Base-by-base conservation (phyloP, 768 basidiomycete species). In the Kwoniella bestiolae region DNA sequence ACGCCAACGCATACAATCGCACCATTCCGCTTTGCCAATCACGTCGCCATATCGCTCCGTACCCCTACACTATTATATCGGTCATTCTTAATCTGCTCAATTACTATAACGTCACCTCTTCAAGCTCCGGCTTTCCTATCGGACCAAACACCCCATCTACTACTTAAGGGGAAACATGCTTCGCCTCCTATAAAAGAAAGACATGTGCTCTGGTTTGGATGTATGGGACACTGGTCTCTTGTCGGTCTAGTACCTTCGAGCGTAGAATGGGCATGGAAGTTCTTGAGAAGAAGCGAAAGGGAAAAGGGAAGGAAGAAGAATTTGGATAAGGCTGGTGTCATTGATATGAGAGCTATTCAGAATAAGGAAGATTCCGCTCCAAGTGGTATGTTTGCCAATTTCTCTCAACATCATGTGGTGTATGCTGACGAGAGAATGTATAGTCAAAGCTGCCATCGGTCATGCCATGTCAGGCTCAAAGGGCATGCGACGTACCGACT, bases 21-120 rank as follows among this genome's bases (percentile, higher is more conserved):
- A 44, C 82, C 79, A 21, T 84, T 75, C 64, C 91, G 81, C 80
- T 99, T 99, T 79, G 88, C 91, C 56, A 95, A 91, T 82, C 90
- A 92, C 72, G 92, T 94, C 68, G 89, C 92, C 31, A 87, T 99
- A 65, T 91, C 92, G 2, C 86, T 99, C 50, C 90, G 92, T 63
- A 99, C 95, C 2, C 94, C 94, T 18, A 88, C 89, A 77, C 91
- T 89, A 80, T 86, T 90, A 71, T 91, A 94, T 80, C 89, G 90
- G 71, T 90, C 87, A 73, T 91, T 94, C 78, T 90, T 88, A 47
- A 83, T 98, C 68, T 91, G 93, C 79, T 92, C 92, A 51, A 84
- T 96, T 78, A 94, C 92, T 45, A 66, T 78, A n/a, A 77, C 76
- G 7, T 60, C 76, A 21, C 74, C 74, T 26, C 47, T 70, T n/a